Percentiles rank a stretch among this genome's conserved stretches.
These are phyloP conservation scores for Staphylotrichum tortipilum DNA, from an alignment of 495 filamentous ascomycete species.

Conservation along the genomic window DNA sequence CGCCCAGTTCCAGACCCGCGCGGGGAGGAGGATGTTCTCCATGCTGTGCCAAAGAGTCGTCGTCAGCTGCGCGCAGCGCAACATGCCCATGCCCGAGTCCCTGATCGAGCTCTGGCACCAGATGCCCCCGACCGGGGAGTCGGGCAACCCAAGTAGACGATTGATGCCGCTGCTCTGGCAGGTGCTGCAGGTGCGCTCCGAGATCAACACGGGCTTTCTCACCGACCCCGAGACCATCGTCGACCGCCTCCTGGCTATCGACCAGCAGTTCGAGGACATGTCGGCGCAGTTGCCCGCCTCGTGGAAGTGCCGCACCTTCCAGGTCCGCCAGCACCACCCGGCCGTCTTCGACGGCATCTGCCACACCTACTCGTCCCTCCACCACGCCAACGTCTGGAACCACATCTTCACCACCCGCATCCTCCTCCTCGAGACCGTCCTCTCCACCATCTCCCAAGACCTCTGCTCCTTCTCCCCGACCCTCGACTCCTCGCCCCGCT, in stretches of 20 bases:
- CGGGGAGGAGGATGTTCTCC: constrained; percentile 50
- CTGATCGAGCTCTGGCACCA: constrained; percentile 32
- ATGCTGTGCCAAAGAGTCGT: constrained; percentile 43
- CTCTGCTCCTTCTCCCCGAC: constrained; percentile 6
- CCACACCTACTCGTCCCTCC: constrained; percentile 46
- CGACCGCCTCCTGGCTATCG: constrained; percentile 38
- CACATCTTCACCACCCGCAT: constrained; percentile 49
- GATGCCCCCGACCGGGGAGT: constrained; percentile 18
- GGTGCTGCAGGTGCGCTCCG: constrained; percentile 41
- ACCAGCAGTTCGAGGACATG: constrained; percentile 42
- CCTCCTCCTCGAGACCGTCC: constrained; percentile 48
- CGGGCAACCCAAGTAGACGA: constrained; percentile 19
- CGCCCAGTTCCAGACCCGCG: constrained; percentile 46
- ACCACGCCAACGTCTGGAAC: constrained; percentile 48
- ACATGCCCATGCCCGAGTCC: constrained; percentile 28
- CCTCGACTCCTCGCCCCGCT: constrained; percentile 8
- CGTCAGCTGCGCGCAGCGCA: constrained; percentile 33
- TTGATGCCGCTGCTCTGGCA: constrained; percentile 29
- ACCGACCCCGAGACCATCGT: constrained; percentile 39
- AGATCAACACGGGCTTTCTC: constrained; percentile 27
- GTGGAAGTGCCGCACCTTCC: constrained; percentile 27
- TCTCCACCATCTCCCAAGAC: constrained; percentile 22
- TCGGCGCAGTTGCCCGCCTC: constrained; percentile 32
- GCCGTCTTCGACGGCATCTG: constrained; percentile 42
- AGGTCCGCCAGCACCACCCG: constrained; percentile 27